Base-by-base conservation (phyloP, 2,329 filamentous ascomycete genomes). In the Cadophora luteo-olivacea region DNA sequence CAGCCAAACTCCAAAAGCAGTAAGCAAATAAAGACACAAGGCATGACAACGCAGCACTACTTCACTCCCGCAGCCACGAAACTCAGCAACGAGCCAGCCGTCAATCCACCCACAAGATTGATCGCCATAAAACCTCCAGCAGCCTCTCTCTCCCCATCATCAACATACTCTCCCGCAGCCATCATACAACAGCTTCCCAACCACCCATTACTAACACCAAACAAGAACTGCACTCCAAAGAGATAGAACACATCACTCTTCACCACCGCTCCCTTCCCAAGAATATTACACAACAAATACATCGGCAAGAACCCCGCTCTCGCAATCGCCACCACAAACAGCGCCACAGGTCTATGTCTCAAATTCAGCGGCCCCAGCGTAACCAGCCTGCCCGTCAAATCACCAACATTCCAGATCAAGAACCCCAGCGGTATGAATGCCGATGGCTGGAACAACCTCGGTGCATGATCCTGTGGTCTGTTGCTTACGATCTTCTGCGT, bases 81-180 rank as follows among this genome's bases (percentile, higher is more conserved):
- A 79, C 94, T 98, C 78, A 97, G 79, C 75, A 98, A 80, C 81
- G 95, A 98, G n/a, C 96, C 96, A 29, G 85, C 84, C 1, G 93
- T 88, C 80, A 98, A 81, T 0, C 96, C 96, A 5, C 87, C 88
- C 22, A 97, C 92, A n/a, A 98, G 86, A 79, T 91, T 93, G 71
- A 97, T 80, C 3, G 92, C 91, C 96, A 99, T 98, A 79, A 98
- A 98, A 0, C 92, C 93, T 58, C 95, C 96, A 0, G 94, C 90
- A 6, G 93, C 94, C 81, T 97, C 94, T 41, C 92, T 85, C 82
- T 99, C 95, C 11, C 90, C 89, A 1, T 91, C 87, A 4, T 91
- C 90, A 0, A 98, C 94, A 87, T 90, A 95, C 73, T 92, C 89
- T 0, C 87, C 88, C 0, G 94, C 91, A 0, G 91, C 91, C 88